Evolutionary conservation across 2,329 filamentous ascomycete genomes (phyloP).

Genomic region (Aspergillus versicolor): DNA sequence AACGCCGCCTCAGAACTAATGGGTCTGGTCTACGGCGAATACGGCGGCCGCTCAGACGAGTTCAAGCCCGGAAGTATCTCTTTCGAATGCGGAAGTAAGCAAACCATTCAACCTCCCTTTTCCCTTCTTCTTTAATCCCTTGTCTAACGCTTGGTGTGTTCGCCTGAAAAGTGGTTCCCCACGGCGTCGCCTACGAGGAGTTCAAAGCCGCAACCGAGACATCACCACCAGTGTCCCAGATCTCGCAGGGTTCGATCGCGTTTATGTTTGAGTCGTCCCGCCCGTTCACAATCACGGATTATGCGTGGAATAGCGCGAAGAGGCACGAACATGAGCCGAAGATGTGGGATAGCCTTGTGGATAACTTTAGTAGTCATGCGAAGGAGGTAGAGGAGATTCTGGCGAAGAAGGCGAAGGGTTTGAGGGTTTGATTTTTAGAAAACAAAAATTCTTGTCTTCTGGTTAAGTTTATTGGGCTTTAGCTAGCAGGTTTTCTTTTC

Average conservation of each 20-base stretch:
- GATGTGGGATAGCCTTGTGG: conserved; percentile 57
- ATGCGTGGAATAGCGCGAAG: conserved; percentile 37
- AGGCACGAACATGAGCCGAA: conserved; percentile 49
- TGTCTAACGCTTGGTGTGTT: no score
- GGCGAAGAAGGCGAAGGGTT: conserved; percentile 27
- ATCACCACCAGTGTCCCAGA: conserved; percentile 28
- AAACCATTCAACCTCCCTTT: not conserved
- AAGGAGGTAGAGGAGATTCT: conserved; percentile 50
- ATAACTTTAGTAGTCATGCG: conserved; percentile 51
- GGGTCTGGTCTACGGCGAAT: conserved; percentile 38
- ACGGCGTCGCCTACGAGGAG: conserved; percentile 37
- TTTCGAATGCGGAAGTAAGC: conserved; percentile 36
- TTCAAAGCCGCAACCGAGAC: conserved; percentile 31
- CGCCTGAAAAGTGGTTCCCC: conserved; percentile 31
- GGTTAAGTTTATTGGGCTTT: no score
- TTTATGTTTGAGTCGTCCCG: conserved; percentile 38
- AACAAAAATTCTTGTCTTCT: no score
- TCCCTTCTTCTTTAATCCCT: no score
- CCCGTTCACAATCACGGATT: conserved; percentile 37
- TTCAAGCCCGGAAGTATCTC: conserved; percentile 37
- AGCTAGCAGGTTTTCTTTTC: no score
- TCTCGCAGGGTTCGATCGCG: conserved; percentile 34
- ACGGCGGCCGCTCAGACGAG: conserved; percentile 34
- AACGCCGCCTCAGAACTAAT: conserved; percentile 42
- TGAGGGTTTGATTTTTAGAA: conserved; percentile 6